A percentile compares a stretch with the other conserved stretches of the same genome.
Conservation (phyloP, 2,329 filamentous ascomycete species). For the Talaromyces sp. region DNA sequence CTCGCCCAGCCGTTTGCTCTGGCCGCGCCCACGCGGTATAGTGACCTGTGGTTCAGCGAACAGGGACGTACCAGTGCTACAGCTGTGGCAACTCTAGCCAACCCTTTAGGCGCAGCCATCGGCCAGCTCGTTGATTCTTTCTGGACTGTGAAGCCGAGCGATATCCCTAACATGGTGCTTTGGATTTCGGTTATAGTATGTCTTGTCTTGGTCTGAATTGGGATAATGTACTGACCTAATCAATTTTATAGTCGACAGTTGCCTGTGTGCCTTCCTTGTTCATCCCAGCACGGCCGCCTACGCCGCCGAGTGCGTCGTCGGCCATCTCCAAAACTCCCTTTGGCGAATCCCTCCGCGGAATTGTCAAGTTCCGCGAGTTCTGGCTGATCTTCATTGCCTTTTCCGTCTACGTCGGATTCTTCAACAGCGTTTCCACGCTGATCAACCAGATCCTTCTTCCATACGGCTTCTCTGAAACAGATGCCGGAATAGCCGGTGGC, state of each 20-base stretch:
- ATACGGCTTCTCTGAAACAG: slow-evolving; percentile 75
- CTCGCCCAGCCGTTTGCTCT: slow-evolving; percentile 90
- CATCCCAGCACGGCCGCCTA: slow-evolving; percentile 70
- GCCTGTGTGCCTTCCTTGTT: slow-evolving; percentile 73
- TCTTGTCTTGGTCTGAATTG: slow-evolving; percentile 10
- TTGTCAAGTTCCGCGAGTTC: slow-evolving; percentile 63
- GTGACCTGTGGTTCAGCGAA: slow-evolving; percentile 90
- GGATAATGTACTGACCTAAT: neutral
- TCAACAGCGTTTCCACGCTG: slow-evolving; percentile 85
- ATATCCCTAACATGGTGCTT: slow-evolving; percentile 77
- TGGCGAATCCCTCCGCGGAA: slow-evolving; percentile 47
- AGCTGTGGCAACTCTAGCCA: slow-evolving; percentile 76
- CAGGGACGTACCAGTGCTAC: slow-evolving; percentile 80
- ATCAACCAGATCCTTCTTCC: slow-evolving; percentile 86
- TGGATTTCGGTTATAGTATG: slow-evolving; percentile 77
- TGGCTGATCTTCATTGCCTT: slow-evolving; percentile 81
- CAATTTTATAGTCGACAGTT: slow-evolving; percentile 50
- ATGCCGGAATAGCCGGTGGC: slow-evolving; percentile 85
- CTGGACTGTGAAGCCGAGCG: slow-evolving; percentile 58
- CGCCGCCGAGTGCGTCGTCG: slow-evolving; percentile 66
- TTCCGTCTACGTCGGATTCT: slow-evolving; percentile 78
- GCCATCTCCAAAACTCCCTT: slow-evolving; percentile 51
- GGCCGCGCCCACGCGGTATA: slow-evolving; percentile 82
- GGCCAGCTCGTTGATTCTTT: slow-evolving; percentile 82
- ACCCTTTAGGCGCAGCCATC: slow-evolving; percentile 82